Evolutionary conservation across 75 land plant genomes (phyloP).

Genomic region (Cunninghamia lanceolata): DNA sequence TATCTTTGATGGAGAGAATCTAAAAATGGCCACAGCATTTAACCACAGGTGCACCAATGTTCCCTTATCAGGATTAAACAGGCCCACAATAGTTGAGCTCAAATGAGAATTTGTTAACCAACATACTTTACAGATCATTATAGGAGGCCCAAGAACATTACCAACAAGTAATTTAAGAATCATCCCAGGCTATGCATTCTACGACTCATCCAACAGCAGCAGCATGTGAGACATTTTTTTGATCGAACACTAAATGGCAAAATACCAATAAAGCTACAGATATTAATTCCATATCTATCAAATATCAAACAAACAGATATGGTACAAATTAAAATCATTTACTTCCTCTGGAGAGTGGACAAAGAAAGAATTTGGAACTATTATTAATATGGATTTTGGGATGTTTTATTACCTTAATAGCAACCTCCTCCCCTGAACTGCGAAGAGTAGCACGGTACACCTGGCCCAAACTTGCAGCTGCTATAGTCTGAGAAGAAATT

Average conservation of each 20-base stretch:
- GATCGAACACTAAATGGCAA: not conserved
- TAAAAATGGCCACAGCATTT: not conserved
- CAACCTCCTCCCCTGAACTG: conserved; percentile 85
- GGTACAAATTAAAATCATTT: not conserved
- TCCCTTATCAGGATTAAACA: not conserved
- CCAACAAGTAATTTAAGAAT: not conserved
- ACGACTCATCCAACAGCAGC: not conserved
- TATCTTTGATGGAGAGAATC: not conserved
- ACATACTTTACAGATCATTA: not conserved
- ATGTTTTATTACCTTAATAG: conserved; percentile 67
- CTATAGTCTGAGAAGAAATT: conserved; percentile 84
- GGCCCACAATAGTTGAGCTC: not conserved
- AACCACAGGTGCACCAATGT: not conserved
- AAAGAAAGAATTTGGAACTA: not conserved
- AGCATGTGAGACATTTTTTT: not conserved
- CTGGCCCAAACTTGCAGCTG: conserved; percentile 98
- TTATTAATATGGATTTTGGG: not conserved
- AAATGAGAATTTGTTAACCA: not conserved
- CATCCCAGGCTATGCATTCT: not conserved
- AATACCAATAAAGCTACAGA: not conserved
- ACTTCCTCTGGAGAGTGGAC: not conserved
- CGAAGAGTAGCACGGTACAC: conserved; percentile 94
- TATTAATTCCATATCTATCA: not conserved
- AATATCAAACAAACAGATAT: not conserved
- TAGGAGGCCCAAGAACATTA: not conserved